Percentiles rank a stretch among this genome's conserved stretches.
Conservation (phyloP, 2,329 filamentous ascomycete species). For the Talaromyces sp. region DNA sequence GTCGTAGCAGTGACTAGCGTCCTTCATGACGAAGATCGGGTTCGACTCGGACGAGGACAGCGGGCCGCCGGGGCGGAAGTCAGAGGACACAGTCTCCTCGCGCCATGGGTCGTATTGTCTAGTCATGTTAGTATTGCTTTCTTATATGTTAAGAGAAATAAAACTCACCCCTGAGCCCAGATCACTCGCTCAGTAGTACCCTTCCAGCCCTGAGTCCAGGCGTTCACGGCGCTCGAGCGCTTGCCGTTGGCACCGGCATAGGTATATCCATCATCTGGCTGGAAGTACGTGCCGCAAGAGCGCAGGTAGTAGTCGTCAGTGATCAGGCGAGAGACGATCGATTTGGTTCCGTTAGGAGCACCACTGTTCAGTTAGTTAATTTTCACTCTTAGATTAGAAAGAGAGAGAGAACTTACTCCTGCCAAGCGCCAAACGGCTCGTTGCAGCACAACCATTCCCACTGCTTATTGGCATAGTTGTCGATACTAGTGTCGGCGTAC, state of each 20-base stretch:
- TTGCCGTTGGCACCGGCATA: slow-evolving; percentile 46
- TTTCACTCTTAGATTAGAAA: not conserved
- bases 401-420: slow-evolving; percentile 37
- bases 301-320: slow-evolving; percentile 50
- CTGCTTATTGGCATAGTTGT: slow-evolving; percentile 47
- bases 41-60: slow-evolving; percentile 42
- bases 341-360: slow-evolving; percentile 41
- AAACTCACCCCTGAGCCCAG: slow-evolving; percentile 51
- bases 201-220: slow-evolving; percentile 54
- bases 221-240: slow-evolving; percentile 49
- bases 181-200: slow-evolving; percentile 50
- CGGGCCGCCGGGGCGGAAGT: slow-evolving; percentile 53
- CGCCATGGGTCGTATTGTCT: slow-evolving; percentile 58
- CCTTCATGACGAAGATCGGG: slow-evolving; percentile 52
- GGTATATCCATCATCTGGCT: slow-evolving; percentile 45
- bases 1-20: slow-evolving; percentile 55
- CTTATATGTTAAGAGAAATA: not conserved
- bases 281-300: slow-evolving; percentile 56
- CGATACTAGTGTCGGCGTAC: slow-evolving; percentile 47
- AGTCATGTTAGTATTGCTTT: slow-evolving; percentile 1
- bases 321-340: slow-evolving; percentile 52
- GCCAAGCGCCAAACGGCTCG: slow-evolving; percentile 58
- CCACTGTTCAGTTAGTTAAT: slow-evolving; percentile 32
- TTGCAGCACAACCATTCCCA: slow-evolving; percentile 62
- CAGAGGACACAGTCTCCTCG: slow-evolving; percentile 49